Evolutionary conservation across 345 rosid species (phyloP), one percentile per base, ranked within the genome.

Genomic region (Hevea brasiliensis): DNA sequence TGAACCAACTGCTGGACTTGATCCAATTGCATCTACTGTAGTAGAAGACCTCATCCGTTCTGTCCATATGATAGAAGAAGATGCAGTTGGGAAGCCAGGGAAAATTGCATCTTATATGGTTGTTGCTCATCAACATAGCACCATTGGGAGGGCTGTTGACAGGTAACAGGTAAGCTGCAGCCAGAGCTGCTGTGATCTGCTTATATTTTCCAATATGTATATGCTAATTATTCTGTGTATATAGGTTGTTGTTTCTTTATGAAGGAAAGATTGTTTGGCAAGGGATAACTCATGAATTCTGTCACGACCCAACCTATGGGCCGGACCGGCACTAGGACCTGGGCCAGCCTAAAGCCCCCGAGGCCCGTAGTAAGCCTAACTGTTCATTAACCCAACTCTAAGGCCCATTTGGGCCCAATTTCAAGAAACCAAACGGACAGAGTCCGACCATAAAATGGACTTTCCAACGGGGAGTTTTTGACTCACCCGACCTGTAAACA

Each of bases 1-100:
- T 61, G 98, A 95, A 81, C 97, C 97, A 77, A 92, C 98, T 8
- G 98, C 97, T 41, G 99, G 99, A 63, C 99, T 95, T 45, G 99
- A 95, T 85, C 99, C 99, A 61, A 92, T 92, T 77, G 98, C 98
- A 71, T 92, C 98, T n/a, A 95, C 98, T 21, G 98, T 95, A 53
- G 98, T 95, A 50, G 98, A 95, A 87, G 99, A 95, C 85, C 97
- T 95, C 61, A 95, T 95, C 78, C 90, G 93, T 32, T 91, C 96
- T 48, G 94, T 92, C 70, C 99, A 91, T 82, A 64, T 67, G 72
- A 87, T 79, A 57, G 90, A 77, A 6, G 86, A 86, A 51, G 94
- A 91, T 72, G 84, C 85, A 63, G 26, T 78, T 51, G 88, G 85
- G 61, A 87, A 87, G 81, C 92, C 94, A 50, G 98, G 90, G 59